Conservation (phyloP, 768 basidiomycete species). For the Leccinum variicolor region DNA sequence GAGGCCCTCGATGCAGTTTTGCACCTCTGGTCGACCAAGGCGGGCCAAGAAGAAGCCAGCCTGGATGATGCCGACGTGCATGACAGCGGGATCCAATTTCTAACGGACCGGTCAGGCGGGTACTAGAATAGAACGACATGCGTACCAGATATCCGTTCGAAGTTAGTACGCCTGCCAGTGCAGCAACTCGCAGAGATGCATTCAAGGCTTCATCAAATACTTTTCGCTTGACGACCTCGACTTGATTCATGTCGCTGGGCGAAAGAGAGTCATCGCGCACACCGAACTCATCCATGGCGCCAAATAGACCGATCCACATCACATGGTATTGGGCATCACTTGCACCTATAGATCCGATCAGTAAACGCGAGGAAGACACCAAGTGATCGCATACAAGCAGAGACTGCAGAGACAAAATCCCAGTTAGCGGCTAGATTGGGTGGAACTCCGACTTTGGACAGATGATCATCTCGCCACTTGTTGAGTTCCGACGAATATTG, state of each 20-base stretch:
- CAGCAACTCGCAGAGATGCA: slow-evolving; percentile 83
- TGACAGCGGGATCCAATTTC: slow-evolving; percentile 83
- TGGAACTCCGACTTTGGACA: slow-evolving; percentile 82
- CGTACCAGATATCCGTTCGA: slow-evolving; percentile 83
- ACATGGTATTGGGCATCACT: slow-evolving; percentile 89
- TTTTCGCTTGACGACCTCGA: slow-evolving; percentile 64
- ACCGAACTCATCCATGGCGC: slow-evolving; percentile 81
- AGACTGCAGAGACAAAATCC: slow-evolving; percentile 84
- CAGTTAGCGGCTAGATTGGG: slow-evolving; percentile 79
- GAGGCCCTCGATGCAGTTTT: slow-evolving; percentile 79
- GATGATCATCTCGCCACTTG: slow-evolving; percentile 74
- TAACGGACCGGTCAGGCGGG: slow-evolving; percentile 24
- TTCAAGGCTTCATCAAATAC: slow-evolving; percentile 81
- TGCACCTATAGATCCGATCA: slow-evolving; percentile 44
- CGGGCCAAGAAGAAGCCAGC: slow-evolving; percentile 81
- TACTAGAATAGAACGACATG: slow-evolving; percentile 2
- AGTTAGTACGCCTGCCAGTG: slow-evolving; percentile 81
- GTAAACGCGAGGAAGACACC: background rate
- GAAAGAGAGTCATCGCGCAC: slow-evolving; percentile 54
- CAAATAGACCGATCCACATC: slow-evolving; percentile 85
- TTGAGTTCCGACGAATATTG: slow-evolving; percentile 54
- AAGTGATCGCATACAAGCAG: slow-evolving; percentile 45
- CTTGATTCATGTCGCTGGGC: slow-evolving; percentile 47
- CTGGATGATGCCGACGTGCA: slow-evolving; percentile 83
- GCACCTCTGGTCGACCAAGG: slow-evolving; percentile 78